Base-by-base conservation (phyloP, 2,329 filamentous ascomycete species). In the Blastomyces parvus region DNA sequence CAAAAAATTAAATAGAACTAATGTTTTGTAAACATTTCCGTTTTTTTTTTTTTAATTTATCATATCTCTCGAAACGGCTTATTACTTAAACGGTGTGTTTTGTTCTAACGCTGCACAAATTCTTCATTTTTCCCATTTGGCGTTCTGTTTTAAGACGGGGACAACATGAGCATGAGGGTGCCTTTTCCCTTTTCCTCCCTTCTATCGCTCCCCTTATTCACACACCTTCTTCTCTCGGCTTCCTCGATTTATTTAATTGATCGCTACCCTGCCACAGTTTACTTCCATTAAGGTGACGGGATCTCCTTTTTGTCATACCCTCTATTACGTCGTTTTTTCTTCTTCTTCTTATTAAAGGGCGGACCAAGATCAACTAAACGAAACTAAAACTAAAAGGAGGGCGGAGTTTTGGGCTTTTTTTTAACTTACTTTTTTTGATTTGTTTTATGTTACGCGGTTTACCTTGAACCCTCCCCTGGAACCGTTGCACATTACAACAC, bases 1-100 rank as follows among this genome's bases (percentile, higher is more conserved):
- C 64, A 63, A 64, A 68, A 62, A 69, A 66, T 65, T 53, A 53
- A 22, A 44, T 22, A 25, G 7, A 40, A 25, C 19, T 33, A 36
- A 17, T 55, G 46, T 40, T 44, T 61, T 59, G 40, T 59, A 27
- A 17, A 33, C 22, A 30, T 6, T 22, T 53, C 25, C 25, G 2
- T 17, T 53, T 53, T 42, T 42, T 7, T 46, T 46, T 19, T n/a
- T n/a, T n/a, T n/a, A n/a, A n/a, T n/a, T n/a, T n/a, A n/a, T n/a
- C 17, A 6, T 44, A 2, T 42, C 13, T 17, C 17, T 42, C 40
- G 40, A 4, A 17, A 42, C 13, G 40, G 40, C 6, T 42, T 40
- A 40, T 40, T 14, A 13, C 38, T 40, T 42, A 42, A 42, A 42
- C 40, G 17, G 38, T 40, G 9, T 40, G 38, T 40, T 19, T 44